Base-by-base conservation (phyloP, 2,329 filamentous ascomycete species). In the Penicillium paneum region DNA sequence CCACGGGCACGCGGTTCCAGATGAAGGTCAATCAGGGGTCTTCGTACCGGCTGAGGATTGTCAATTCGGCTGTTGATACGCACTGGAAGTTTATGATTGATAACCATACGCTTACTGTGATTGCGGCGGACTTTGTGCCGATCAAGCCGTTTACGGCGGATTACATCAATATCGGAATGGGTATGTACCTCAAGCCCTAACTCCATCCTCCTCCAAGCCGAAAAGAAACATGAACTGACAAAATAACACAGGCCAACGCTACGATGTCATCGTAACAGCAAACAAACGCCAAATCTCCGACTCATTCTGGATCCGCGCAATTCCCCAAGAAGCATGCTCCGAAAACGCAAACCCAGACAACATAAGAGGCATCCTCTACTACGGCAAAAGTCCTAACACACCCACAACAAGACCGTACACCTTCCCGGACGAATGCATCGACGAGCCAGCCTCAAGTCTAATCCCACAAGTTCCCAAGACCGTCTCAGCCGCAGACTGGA, bases 91-190 rank as follows among this genome's bases (percentile, higher is more conserved):
- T 87, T 63, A 70, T 67, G 44, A 72, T 78, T 29, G 77, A 79
- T 38, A 78, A 80, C 50, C 84, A 87, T 65, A 78, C 67, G 0
- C 66, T 87, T 57, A 80, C 75, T 0, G 82, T 87, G 24, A 83
- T 87, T 29, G 75, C 78, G 0, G 73, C 72, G 24, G 85, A 86
- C 53, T 70, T 86, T 6, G 81, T 87, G 0, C 82, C 83, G 2
- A 76, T 87, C 21, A 63, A 74, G 31, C 84, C 84, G 0, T 87
- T 80, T 57, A 71, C 70, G 0, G 78, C 82, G 0, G 73, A 76
- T 0, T 72, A 71, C 19, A 47, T 84, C 7, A 70, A 71, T 26
- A 65, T 82, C 35, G 74, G 70, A 15, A 78, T 80, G 60, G 78
- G 77, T 66, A 51, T 26, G 67, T 44, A 8, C n/a, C n/a, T n/a